A percentile compares a stretch with the other conserved stretches of the same genome.
Evolutionary conservation across 768 basidiomycete genomes (phyloP).

Genomic region (Agaricus sinodeliciosus): DNA sequence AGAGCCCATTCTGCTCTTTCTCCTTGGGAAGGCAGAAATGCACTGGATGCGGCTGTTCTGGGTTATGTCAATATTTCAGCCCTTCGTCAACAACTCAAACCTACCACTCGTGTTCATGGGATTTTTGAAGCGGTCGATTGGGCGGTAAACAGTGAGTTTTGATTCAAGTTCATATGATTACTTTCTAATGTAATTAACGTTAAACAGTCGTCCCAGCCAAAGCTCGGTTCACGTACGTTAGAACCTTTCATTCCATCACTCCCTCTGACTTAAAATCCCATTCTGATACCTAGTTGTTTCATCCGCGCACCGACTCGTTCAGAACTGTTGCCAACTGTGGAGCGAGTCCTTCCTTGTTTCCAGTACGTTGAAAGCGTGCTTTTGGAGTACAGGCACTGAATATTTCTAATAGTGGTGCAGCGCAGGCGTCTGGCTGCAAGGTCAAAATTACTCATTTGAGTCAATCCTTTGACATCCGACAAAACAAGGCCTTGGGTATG

Average conservation of each 20-base stretch:
- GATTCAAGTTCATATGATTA: no score
- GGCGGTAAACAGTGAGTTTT: slow-evolving; percentile 58
- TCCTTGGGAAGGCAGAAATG: slow-evolving; percentile 83
- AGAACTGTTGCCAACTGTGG: slow-evolving; percentile 51
- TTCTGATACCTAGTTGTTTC: slow-evolving; percentile 42
- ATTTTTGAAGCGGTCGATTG: slow-evolving; percentile 71
- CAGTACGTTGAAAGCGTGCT: slow-evolving; percentile 31
- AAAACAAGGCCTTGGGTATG: slow-evolving; percentile 59
- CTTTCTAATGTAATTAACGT: not conserved
- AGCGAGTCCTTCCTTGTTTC: slow-evolving; percentile 67
- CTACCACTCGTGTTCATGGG: slow-evolving; percentile 75
- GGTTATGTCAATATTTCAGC: slow-evolving; percentile 76
- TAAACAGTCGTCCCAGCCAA: slow-evolving; percentile 78
- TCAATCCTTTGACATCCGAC: slow-evolving; percentile 50
- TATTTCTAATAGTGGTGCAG: slow-evolving; percentile 45
- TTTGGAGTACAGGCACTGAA: not conserved
- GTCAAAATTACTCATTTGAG: slow-evolving; percentile 32
- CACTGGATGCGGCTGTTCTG: slow-evolving; percentile 82
- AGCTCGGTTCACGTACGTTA: slow-evolving; percentile 56
- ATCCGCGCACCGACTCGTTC: slow-evolving; percentile 65
- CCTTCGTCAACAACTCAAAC: slow-evolving; percentile 75
- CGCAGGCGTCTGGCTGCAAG: slow-evolving; percentile 57
- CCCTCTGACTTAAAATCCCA: no score
- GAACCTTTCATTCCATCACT: not conserved
- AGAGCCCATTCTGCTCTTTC: slow-evolving; percentile 76